These are phyloP conservation scores for Glycine tomentella DNA, from an alignment of 306 rosid genomes.

Conservation along the genomic window DNA sequence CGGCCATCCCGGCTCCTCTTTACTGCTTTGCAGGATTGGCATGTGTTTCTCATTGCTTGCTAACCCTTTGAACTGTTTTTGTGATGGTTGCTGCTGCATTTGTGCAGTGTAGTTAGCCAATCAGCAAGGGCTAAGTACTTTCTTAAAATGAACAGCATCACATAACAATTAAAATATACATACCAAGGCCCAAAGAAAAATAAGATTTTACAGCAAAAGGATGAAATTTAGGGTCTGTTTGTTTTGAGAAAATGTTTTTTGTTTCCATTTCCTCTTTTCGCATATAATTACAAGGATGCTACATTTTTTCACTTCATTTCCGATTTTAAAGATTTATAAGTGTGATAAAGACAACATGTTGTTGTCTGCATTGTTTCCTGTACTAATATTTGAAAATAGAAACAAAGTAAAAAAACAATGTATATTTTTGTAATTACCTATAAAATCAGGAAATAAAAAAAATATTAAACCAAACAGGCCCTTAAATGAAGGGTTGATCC, in stretches of 20 bases:
- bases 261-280: neutral
- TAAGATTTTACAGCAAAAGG: no score
- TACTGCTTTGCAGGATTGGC: slow-evolving; percentile 53
- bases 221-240: neutral
- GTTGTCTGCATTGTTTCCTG: neutral
- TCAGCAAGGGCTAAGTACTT: slow-evolving; percentile 21
- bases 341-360: neutral
- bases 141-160: slow-evolving; percentile 11
- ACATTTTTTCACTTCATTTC: neutral
- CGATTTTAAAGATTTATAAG: neutral
- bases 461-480: neutral
- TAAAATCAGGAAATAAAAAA: no score
- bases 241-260: neutral
- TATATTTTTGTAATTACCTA: no score
- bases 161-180: neutral
- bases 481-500: neutral
- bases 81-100: slow-evolving; percentile 51
- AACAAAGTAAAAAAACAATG: no score
- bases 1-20: slow-evolving; percentile 82
- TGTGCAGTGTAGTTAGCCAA: slow-evolving; percentile 40
- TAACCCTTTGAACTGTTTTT: slow-evolving; percentile 57
- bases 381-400: no score
- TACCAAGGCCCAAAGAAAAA: slow-evolving; percentile 1
- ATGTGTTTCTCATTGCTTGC: slow-evolving; percentile 50
- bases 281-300: neutral